Conservation (phyloP, 1,284 basidiomycete species). For the Trichosporon sp. region DNA sequence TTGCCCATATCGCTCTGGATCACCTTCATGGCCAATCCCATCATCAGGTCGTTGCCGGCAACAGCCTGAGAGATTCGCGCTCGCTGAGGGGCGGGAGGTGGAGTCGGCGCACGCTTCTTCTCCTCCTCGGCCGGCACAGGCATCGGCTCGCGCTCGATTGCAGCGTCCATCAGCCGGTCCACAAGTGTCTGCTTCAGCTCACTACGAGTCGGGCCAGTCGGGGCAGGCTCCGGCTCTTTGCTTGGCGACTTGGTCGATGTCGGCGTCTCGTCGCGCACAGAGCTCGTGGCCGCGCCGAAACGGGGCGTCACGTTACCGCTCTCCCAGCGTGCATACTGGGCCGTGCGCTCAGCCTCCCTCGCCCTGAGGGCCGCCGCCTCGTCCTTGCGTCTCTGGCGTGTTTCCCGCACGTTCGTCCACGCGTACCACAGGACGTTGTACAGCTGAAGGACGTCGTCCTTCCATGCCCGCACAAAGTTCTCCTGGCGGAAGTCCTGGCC, state of each 20-base stretch:
- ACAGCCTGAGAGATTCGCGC: constrained; percentile 6
- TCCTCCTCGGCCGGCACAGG: constrained; percentile 7
- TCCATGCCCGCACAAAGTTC: constrained; percentile 84
- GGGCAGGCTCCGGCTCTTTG: constrained; percentile 8
- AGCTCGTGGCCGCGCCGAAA: constrained; percentile 24
- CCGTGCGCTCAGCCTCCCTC: constrained; percentile 30
- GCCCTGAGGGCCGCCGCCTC: constrained; percentile 34
- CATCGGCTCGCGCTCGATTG: constrained; percentile 25
- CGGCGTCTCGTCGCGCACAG: constrained; percentile 29
- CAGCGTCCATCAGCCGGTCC: constrained; percentile 25
- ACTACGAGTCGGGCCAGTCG: background rate
- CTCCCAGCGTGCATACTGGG: constrained; percentile 31
- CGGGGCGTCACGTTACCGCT: constrained; percentile 26
- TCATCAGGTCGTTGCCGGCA: constrained; percentile 3
- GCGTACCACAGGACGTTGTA: constrained; percentile 82
- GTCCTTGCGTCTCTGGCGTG: constrained; percentile 33
- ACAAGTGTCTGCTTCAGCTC: constrained; percentile 20
- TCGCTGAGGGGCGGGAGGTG: background rate
- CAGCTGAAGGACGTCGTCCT: constrained; percentile 89
- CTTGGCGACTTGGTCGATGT: background rate
- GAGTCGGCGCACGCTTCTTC: constrained; percentile 19
- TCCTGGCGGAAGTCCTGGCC: constrained; percentile 86
- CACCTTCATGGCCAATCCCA: constrained; percentile 9
- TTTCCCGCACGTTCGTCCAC: constrained; percentile 48
- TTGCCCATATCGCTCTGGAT: constrained; percentile 13